phyloP scores from a whole-genome alignment of 805 yeast species.

The Nakazawaea siamensis region DNA sequence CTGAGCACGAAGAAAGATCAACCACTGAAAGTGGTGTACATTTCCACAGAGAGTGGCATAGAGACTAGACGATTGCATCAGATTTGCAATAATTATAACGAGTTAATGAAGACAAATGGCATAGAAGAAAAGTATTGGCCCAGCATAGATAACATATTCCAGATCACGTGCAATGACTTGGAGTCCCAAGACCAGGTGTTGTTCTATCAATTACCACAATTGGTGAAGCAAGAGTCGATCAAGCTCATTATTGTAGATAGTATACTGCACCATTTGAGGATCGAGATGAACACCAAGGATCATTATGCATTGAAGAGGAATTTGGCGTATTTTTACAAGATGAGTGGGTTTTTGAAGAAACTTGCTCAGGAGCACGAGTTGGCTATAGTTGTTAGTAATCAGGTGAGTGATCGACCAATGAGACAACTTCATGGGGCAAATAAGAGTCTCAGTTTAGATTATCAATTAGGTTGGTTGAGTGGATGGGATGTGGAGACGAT shows the following conservation, averaged over 20 bases:
- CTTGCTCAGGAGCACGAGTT: conserved; percentile 39
- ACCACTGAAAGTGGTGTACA: conserved; percentile 45
- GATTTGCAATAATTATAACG: conserved; percentile 23
- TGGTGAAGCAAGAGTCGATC: conserved; percentile 32
- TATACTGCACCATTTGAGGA: conserved; percentile 72
- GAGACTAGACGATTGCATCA: conserved; percentile 59
- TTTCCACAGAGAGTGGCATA: conserved; percentile 70
- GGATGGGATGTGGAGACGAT: conserved; percentile 61
- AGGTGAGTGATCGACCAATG: conserved; percentile 58
- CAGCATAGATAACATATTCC: conserved; percentile 32
- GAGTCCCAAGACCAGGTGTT: conserved; percentile 70
- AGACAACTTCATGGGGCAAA: conserved; percentile 23
- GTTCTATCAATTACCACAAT: conserved; percentile 57
- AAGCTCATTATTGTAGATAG: conserved; percentile 71
- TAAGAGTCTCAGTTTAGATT: conserved; percentile 39
- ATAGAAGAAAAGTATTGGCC: conserved; percentile 22
- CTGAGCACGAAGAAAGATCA: conserved; percentile 5
- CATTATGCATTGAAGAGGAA: conserved; percentile 29
- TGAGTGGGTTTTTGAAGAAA: conserved; percentile 39
- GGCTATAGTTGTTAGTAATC: conserved; percentile 70
- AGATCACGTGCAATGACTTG: conserved; percentile 55
- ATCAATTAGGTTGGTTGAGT: conserved; percentile 62
- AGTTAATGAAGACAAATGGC: conserved; percentile 26
- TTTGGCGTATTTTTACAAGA: conserved; percentile 30
- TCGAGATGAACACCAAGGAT: conserved; percentile 37